These are phyloP conservation scores for Cornus kousa DNA, from an alignment of 148 eudicot genomes.

Conservation along the genomic window DNA sequence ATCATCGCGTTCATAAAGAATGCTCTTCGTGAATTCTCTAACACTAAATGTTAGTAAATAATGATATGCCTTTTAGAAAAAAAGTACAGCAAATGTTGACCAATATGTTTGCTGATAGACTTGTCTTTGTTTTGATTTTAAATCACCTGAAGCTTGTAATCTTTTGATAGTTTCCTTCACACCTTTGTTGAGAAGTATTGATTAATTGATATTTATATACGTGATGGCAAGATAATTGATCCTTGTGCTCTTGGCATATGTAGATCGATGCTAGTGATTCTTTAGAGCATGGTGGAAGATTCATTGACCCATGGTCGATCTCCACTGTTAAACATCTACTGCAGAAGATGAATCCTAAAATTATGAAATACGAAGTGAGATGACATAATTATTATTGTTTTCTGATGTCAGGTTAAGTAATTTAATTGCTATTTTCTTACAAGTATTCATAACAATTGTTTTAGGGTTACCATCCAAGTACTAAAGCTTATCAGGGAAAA, in stretches of 20 bases:
- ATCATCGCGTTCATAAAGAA: no score
- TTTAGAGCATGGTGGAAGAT: conserved; percentile 23
- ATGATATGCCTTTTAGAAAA: background rate
- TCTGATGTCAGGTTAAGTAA: conserved; percentile 1
- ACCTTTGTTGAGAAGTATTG: background rate
- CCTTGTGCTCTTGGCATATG: conserved; percentile 12
- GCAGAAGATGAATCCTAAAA: conserved; percentile 56
- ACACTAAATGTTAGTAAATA: background rate
- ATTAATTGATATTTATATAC: background rate
- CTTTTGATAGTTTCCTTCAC: background rate
- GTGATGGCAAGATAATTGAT: conserved; percentile 1
- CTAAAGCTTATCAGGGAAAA: conserved; percentile 67
- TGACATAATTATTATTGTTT: conserved; percentile 8
- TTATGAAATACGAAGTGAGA: conserved; percentile 62
- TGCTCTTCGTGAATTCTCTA: background rate
- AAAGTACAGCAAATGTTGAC: background rate
- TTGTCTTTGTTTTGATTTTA: background rate
- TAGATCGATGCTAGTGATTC: conserved; percentile 32
- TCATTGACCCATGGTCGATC: conserved; percentile 72
- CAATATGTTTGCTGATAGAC: background rate
- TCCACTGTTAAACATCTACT: conserved; percentile 42
- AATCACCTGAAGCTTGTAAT: background rate
- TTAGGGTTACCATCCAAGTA: conserved; percentile 76
- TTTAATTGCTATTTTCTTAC: background rate
- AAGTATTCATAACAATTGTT: conserved; percentile 17